Base-by-base conservation (phyloP, 352 stramenopile genomes). In the Thalassiosira mediterranea region DNA sequence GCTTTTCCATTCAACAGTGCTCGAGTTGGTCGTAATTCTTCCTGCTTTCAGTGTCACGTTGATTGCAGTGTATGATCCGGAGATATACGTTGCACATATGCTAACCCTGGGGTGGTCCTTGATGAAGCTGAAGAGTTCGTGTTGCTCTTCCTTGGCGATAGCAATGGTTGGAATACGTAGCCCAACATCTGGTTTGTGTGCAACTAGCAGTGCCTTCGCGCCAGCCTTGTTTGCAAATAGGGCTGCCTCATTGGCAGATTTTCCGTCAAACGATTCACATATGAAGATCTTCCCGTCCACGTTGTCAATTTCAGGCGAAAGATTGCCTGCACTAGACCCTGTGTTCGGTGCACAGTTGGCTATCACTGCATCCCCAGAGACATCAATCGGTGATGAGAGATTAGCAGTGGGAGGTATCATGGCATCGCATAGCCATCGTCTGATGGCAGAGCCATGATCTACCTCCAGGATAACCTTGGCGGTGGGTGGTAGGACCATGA, bases 351-450 rank as follows among this genome's bases (percentile, higher is more conserved):
- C 58, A 13, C 34, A 52, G 40, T 61, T 15, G 26, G 49, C 42
- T 28, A 44, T 60, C 23, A 61, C 19, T 13, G 48, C 31, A 28
- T 61, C 29, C 23, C 61, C 61, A 1, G 61, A 29, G 23, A 70
- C 11, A 52, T 51, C n/a, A n/a, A 61, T 49, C 4, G 19, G 46
- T 49, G 48, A 38, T 25, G 37, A 4, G 17, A 34, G 28, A 13
- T 67, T 44, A 7, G 19, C 58, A n/a, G n/a, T n/a, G 58, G 21
- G 58, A 42, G 61, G 61, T 49, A 49, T 32, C 32, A 61, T 25
- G 61, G 61, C 61, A 19, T 31, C 29, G 19, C 44, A 60, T 70
- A 70, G 47, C 46, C 61, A 70, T 61, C 61, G 61, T 61, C 48
- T 70, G 61, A 70, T 61, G 61, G 40, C 29, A 25, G 61, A 60